These are phyloP conservation scores for Fusarium graminum DNA, from an alignment of 2,329 filamentous ascomycete genomes.

Conservation along the genomic window DNA sequence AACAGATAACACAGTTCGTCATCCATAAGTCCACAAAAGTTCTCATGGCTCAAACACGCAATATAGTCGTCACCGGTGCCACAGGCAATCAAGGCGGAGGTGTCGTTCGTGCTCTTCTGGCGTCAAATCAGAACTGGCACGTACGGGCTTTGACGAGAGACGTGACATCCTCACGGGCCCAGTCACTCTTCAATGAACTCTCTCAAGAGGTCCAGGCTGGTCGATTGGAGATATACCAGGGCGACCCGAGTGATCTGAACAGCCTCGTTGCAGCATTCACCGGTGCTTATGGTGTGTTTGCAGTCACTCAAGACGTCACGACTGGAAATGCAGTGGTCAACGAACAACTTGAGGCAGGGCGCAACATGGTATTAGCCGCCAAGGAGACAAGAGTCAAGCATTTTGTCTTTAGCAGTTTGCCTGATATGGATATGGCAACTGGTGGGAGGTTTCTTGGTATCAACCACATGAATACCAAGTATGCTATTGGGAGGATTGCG, in stretches of 20 bases:
- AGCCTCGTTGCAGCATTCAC: not conserved
- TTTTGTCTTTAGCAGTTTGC: slow-evolving; percentile 2
- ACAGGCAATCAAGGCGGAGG: not conserved
- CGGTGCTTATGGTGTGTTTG: slow-evolving; percentile 4
- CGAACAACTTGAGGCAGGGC: not conserved
- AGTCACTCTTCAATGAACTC: not conserved
- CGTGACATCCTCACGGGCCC: not conserved
- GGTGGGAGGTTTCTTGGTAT: not conserved
- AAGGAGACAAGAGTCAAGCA: not conserved
- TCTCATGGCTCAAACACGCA: no score
- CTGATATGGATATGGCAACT: not conserved
- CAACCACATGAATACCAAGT: slow-evolving; percentile 9
- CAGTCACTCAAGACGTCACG: not conserved
- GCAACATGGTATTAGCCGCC: not conserved
- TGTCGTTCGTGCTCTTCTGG: not conserved
- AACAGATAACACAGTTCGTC: not conserved
- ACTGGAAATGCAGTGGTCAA: not conserved
- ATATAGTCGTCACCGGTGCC: slow-evolving; percentile 3
- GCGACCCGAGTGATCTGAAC: not conserved
- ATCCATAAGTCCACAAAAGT: not conserved
- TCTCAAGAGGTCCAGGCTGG: not conserved
- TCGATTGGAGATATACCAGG: not conserved
- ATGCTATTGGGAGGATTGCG: slow-evolving; percentile 3
- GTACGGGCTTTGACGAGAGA: not conserved
- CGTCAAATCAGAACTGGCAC: not conserved